Evolutionary conservation across 2,329 filamentous ascomycete species (phyloP).

Genomic region (Fusarium camptoceras): DNA sequence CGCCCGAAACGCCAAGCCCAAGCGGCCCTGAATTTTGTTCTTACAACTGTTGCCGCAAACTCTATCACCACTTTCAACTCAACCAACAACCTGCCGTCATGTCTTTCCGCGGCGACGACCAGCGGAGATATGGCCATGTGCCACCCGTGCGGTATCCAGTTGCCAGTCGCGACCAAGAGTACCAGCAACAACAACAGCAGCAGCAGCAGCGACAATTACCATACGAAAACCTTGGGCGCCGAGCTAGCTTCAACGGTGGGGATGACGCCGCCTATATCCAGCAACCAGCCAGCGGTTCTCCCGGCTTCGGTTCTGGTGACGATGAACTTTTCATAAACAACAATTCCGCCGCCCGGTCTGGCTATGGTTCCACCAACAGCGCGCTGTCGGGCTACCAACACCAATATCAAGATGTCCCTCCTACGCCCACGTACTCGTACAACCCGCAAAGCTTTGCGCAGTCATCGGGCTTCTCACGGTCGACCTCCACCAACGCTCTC

Average conservation of each 20-base stretch:
- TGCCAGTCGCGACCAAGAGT: slow-evolving; percentile 52
- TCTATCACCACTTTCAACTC: slow-evolving; percentile 12
- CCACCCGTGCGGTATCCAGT: slow-evolving; percentile 74
- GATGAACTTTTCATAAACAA: slow-evolving; percentile 75
- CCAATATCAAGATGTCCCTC: slow-evolving; percentile 61
- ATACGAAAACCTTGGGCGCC: slow-evolving; percentile 56
- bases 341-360: slow-evolving; percentile 50
- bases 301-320: slow-evolving; percentile 48
- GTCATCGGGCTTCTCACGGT: slow-evolving; percentile 53
- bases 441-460: slow-evolving; percentile 75
- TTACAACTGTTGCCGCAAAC: slow-evolving; percentile 25
- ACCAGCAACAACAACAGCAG: slow-evolving; percentile 52
- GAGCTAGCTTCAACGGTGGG: slow-evolving; percentile 80
- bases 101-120: slow-evolving; percentile 73
- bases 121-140: slow-evolving; percentile 73
- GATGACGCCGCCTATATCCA: slow-evolving; percentile 73
- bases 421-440: slow-evolving; percentile 67
- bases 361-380: slow-evolving; percentile 59
- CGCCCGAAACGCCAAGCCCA: slow-evolving; percentile 42
- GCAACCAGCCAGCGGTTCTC: slow-evolving; percentile 45
- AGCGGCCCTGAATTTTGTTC: slow-evolving; percentile 35
- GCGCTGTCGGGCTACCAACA: slow-evolving; percentile 65
- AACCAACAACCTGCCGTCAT: slow-evolving; percentile 54
- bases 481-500: slow-evolving; percentile 64
- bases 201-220: slow-evolving; percentile 50